Evolutionary conservation across 306 rosid genomes (phyloP).

Genomic region (Ceratonia siliqua): DNA sequence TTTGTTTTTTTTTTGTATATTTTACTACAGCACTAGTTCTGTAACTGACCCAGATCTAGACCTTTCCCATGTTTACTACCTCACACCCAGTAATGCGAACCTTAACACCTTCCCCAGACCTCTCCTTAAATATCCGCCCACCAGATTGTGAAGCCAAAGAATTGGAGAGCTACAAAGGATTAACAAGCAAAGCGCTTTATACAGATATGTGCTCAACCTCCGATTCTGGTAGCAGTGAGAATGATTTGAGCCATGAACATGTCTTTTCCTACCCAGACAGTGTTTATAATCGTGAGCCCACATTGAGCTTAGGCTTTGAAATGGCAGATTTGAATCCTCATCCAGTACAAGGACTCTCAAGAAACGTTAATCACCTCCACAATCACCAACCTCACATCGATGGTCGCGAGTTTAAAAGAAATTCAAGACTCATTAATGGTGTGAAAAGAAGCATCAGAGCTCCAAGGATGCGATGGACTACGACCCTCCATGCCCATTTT

Average conservation of each 20-base stretch:
- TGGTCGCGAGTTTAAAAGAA: conserved; percentile 72
- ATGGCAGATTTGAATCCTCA: conserved; percentile 37
- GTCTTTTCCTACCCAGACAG: conserved; percentile 28
- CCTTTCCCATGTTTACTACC: conserved; percentile 39
- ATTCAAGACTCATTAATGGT: conserved; percentile 43
- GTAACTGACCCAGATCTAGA: conserved; percentile 14
- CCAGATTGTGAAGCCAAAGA: conserved; percentile 45
- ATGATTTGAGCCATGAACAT: conserved; percentile 80
- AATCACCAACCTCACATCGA: conserved; percentile 62
- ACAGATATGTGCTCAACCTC: conserved; percentile 61
- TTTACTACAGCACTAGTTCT: background rate
- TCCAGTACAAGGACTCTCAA: conserved; percentile 31
- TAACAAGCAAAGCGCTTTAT: conserved; percentile 28
- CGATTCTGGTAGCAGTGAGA: conserved; percentile 70
- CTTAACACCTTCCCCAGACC: conserved; percentile 56
- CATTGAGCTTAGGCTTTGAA: conserved; percentile 65
- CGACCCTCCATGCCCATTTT: conserved; percentile 96
- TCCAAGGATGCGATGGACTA: conserved; percentile 99
- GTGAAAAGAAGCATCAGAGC: conserved; percentile 81
- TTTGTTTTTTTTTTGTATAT: background rate
- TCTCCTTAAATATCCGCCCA: conserved; percentile 81
- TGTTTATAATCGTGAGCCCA: conserved; percentile 38
- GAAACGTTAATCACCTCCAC: conserved; percentile 36
- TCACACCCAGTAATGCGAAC: conserved; percentile 37
- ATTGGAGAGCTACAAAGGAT: conserved; percentile 21